phyloP scores from a whole-genome alignment of 2,329 filamentous ascomycete species.

The Botryosphaeria agaves region DNA sequence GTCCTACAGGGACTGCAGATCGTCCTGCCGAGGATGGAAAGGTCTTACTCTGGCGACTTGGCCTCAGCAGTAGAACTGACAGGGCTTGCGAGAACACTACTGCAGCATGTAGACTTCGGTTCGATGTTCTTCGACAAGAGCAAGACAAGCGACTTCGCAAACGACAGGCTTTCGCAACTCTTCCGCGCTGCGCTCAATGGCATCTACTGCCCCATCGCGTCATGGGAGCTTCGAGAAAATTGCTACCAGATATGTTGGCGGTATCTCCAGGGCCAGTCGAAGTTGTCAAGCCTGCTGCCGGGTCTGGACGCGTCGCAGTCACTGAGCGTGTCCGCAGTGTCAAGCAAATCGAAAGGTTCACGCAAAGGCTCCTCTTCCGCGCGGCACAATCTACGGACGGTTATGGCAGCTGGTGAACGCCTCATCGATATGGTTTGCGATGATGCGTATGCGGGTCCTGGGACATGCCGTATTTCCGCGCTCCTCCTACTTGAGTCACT shows the following conservation, averaged over 20 bases:
- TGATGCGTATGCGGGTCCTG: slow-evolving; percentile 74
- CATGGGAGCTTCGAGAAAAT: slow-evolving; percentile 55
- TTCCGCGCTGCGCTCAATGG: slow-evolving; percentile 77
- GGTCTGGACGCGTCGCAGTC: no score
- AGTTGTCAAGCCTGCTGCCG: slow-evolving; percentile 35
- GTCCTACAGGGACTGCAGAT: slow-evolving; percentile 72
- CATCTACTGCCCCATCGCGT: slow-evolving; percentile 55
- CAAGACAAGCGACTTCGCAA: slow-evolving; percentile 49
- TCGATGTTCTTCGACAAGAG: slow-evolving; percentile 25
- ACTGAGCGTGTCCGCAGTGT: no score
- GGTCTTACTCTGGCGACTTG: slow-evolving; percentile 50
- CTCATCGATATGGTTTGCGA: slow-evolving; percentile 80
- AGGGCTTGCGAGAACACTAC: slow-evolving; percentile 52
- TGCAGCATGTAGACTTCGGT: slow-evolving; percentile 51
- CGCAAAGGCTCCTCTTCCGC: slow-evolving; percentile 24
- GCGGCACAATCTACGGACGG: slow-evolving; percentile 43
- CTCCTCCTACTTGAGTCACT: slow-evolving; percentile 69
- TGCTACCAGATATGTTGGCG: slow-evolving; percentile 88
- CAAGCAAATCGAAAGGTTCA: no score
- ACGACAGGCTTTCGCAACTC: slow-evolving; percentile 78
- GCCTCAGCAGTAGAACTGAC: slow-evolving; percentile 60
- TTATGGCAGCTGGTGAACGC: slow-evolving; percentile 65
- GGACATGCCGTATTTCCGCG: slow-evolving; percentile 68
- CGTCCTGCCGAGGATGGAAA: slow-evolving; percentile 74
- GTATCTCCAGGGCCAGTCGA: slow-evolving; percentile 54